Conservation (phyloP, 1,284 basidiomycete species). For the Ceratobasidium sp. region DNA sequence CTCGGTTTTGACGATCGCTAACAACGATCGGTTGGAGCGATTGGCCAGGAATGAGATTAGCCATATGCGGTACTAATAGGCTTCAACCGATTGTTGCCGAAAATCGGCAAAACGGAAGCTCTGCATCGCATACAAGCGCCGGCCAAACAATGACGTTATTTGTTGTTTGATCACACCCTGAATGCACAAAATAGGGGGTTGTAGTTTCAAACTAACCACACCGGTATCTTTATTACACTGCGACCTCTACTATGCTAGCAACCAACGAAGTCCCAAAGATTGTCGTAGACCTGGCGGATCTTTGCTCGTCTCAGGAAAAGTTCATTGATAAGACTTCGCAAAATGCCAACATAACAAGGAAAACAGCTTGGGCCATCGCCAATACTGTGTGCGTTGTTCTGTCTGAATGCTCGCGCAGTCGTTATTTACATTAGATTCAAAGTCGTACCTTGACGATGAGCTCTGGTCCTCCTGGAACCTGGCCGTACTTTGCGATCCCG, state of each 20-base stretch:
- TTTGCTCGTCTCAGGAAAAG: conserved; percentile 9
- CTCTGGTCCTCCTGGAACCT: conserved; percentile 9
- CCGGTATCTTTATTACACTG: background rate
- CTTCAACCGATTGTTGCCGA: no score
- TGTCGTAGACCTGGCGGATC: conserved; percentile 28
- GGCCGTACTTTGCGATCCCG: conserved; percentile 19
- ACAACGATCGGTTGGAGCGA: no score
- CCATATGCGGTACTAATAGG: no score
- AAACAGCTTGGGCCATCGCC: conserved; percentile 21
- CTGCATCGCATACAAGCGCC: no score
- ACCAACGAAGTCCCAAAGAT: conserved; percentile 26
- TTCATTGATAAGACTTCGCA: conserved; percentile 28
- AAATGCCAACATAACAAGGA: conserved; percentile 22
- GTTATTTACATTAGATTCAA: background rate
- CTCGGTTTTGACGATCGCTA: no score
- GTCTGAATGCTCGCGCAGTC: background rate
- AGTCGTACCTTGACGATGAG: conserved; percentile 22
- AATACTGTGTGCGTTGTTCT: conserved; percentile 35
- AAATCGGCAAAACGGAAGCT: no score
- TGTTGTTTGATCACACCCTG: background rate
- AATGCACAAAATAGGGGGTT: background rate
- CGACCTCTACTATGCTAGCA: background rate
- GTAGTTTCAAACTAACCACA: background rate
- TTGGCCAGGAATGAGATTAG: no score
- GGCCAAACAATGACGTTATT: background rate